Percentiles rank a stretch among this genome's conserved stretches.
phyloP scores from a whole-genome alignment of 2,329 filamentous ascomycete species.

The Ambrosiella cleistominuta region DNA sequence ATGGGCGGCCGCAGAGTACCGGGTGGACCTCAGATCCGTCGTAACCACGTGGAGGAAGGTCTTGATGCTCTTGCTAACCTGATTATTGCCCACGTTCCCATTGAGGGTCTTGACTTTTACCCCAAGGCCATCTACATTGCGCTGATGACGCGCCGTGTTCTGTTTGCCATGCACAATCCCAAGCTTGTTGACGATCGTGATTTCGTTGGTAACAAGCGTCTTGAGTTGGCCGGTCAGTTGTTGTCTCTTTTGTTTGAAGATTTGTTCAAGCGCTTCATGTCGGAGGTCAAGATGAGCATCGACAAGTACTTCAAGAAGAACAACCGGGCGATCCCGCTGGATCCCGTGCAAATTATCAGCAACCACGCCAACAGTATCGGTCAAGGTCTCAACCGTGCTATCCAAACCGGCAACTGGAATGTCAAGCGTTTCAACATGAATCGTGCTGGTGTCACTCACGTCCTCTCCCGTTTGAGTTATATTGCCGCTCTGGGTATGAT shows the following conservation, averaged over 20 bases:
- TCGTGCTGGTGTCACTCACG: slow-evolving; percentile 86
- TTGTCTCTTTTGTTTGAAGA: slow-evolving; percentile 90
- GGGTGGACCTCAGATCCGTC: slow-evolving; percentile 34
- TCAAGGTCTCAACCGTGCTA: slow-evolving; percentile 82
- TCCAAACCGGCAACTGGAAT: slow-evolving; percentile 95
- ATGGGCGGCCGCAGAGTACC: slow-evolving; percentile 55
- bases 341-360: slow-evolving; percentile 69
- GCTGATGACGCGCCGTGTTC: slow-evolving; percentile 88
- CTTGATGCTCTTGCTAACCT: slow-evolving; percentile 84
- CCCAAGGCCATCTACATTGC: slow-evolving; percentile 95
- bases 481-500: slow-evolving; percentile 98
- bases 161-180: slow-evolving; percentile 83
- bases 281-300: slow-evolving; percentile 77
- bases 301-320: slow-evolving; percentile 93
- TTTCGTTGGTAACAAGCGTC: slow-evolving; percentile 92
- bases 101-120: slow-evolving; percentile 80
- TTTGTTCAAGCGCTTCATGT: slow-evolving; percentile 88
- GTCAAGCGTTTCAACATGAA: slow-evolving; percentile 99
- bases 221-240: slow-evolving; percentile 88
- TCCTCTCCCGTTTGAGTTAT: slow-evolving; percentile 86
- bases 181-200: slow-evolving; percentile 89
- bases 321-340: slow-evolving; percentile 72
- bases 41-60: slow-evolving; percentile 78
- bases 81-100: slow-evolving; percentile 85
- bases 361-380: slow-evolving; percentile 79